phyloP scores from a whole-genome alignment of 352 stramenopile species.

The Phytophthora europaea region DNA sequence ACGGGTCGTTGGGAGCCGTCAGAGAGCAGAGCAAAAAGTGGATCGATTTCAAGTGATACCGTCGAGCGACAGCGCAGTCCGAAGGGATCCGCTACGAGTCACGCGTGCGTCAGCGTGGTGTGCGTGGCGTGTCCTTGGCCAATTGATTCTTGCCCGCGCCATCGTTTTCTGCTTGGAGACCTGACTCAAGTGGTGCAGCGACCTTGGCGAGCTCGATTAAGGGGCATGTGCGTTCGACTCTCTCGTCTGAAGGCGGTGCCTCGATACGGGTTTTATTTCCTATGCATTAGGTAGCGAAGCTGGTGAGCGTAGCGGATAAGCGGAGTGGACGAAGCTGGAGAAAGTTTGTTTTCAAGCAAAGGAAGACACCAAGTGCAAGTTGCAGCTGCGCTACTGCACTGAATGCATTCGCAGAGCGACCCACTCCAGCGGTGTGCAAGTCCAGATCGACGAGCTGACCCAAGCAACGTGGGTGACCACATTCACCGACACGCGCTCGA shows the following conservation, averaged over 20 bases:
- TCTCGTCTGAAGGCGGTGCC: not conserved
- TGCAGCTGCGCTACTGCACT: constrained; percentile 15
- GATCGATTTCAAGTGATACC: not conserved
- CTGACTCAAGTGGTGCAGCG: not conserved
- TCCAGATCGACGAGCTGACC: constrained; percentile 25
- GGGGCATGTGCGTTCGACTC: not conserved
- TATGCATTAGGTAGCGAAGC: too few species aligned
- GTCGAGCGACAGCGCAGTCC: constrained; percentile 13
- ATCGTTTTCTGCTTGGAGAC: constrained; percentile 3
- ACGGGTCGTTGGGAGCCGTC: constrained; percentile 5
- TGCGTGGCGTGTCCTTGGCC: constrained; percentile 8
- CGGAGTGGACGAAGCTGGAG: too few species aligned
- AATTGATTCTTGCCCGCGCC: constrained; percentile 16
- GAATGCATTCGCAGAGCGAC: constrained; percentile 16
- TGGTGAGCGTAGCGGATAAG: too few species aligned
- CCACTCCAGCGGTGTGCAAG: constrained; percentile 1
- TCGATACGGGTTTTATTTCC: too few species aligned
- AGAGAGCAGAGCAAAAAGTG: constrained; percentile 1
- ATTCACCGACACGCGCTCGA: constrained; percentile 4
- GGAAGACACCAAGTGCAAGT: too few species aligned
- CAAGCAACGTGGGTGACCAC: constrained; percentile 1
- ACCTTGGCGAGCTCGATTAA: constrained; percentile 8
- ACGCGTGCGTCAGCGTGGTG: constrained; percentile 27
- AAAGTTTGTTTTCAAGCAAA: too few species aligned
- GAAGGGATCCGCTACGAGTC: constrained; percentile 10